Conservation (phyloP, 208 protist genomes). For the Trypanosoma platydactyli region DNA sequence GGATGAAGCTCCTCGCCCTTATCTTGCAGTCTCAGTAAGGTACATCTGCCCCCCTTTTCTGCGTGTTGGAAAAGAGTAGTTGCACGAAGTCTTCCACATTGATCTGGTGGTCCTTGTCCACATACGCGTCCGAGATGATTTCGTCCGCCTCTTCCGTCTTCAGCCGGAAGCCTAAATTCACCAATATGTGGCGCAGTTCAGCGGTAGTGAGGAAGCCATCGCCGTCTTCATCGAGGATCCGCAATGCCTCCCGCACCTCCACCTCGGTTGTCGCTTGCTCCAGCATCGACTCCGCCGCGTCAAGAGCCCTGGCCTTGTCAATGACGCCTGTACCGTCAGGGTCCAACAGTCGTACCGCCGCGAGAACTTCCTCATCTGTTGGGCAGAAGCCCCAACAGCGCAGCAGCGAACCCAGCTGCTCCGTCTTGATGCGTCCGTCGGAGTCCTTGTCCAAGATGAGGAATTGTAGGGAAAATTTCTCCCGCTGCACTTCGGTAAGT, state of each 20-base stretch:
- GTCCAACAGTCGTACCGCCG: conserved; percentile 96
- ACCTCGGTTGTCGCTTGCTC: conserved; percentile 64
- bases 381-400: conserved; percentile 97
- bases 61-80: conserved; percentile 40
- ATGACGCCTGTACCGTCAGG: conserved; percentile 94
- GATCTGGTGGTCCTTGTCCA: conserved; percentile 84
- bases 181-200: conserved; percentile 93
- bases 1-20: too few species aligned
- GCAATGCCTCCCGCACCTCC: conserved; percentile 93
- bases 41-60: not conserved
- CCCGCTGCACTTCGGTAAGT: conserved; percentile 96
- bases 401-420: conserved; percentile 98
- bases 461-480: conserved; percentile 99
- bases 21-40: too few species aligned
- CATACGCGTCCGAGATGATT: conserved; percentile 77
- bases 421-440: conserved; percentile 96
- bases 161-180: conserved; percentile 92
- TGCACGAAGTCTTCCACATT: conserved; percentile 81
- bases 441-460: conserved; percentile 97
- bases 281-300: conserved; percentile 71
- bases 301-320: conserved; percentile 85
- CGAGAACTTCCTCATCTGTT: conserved; percentile 93
- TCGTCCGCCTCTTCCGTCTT: conserved; percentile 87
- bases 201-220: conserved; percentile 93
- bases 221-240: conserved; percentile 93